Conservation (phyloP, 1,139 yeast genomes). For the Lodderomyces orthopsilosis region DNA sequence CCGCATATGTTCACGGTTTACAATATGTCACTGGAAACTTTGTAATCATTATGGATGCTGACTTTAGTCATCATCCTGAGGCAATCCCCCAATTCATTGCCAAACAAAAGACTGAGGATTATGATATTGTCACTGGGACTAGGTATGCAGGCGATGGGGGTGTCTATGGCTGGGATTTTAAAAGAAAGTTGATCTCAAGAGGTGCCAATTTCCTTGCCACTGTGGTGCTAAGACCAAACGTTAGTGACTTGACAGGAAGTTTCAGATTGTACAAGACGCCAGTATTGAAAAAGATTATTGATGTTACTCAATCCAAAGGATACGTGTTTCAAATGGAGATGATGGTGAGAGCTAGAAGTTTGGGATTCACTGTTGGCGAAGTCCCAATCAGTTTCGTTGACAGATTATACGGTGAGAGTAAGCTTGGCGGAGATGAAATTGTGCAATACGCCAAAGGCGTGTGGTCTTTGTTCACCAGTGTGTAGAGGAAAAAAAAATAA, state of each 20-base stretch:
- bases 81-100: constrained; percentile 75
- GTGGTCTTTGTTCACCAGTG: constrained; percentile 65
- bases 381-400: constrained; percentile 81
- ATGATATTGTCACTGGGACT: constrained; percentile 83
- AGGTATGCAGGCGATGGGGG: constrained; percentile 83
- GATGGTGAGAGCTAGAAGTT: constrained; percentile 78
- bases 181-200: constrained; percentile 74
- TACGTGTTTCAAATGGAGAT: constrained; percentile 89
- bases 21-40: constrained; percentile 71
- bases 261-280: constrained; percentile 75
- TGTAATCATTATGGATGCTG: constrained; percentile 85
- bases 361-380: constrained; percentile 72
- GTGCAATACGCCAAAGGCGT: constrained; percentile 75
- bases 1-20: constrained; percentile 80
- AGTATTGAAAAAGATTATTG: constrained; percentile 64
- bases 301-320: constrained; percentile 72
- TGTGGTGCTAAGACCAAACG: constrained; percentile 67
- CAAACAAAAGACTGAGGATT: constrained; percentile 62
- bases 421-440: constrained; percentile 80
- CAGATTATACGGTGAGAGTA: constrained; percentile 76
- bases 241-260: constrained; percentile 77
- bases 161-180: constrained; percentile 83
- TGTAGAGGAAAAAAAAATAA: constrained; percentile 27
- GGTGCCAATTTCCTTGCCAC: constrained; percentile 82
- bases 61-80: constrained; percentile 79